phyloP scores from a whole-genome alignment of 768 basidiomycete genomes.

The Hericium rajendrae region DNA sequence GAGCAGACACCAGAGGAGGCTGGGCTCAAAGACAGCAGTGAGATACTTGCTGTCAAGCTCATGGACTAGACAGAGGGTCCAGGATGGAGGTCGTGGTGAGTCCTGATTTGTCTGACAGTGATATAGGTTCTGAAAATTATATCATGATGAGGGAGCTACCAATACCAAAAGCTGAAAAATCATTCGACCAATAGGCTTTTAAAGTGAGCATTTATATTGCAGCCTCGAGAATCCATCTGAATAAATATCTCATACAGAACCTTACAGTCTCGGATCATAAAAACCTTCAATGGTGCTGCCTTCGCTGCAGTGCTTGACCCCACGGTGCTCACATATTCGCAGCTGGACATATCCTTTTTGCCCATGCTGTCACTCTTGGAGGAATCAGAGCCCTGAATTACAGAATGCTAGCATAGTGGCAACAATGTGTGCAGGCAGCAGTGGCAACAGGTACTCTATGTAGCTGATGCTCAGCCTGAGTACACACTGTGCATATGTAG shows the following conservation, averaged over 20 bases:
- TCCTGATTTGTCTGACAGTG: not conserved
- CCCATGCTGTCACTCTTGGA: too few relatives aligned
- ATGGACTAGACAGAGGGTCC: conserved; percentile 79
- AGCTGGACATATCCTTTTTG: too few relatives aligned
- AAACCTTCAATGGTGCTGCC: too few relatives aligned
- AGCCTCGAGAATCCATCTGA: not conserved
- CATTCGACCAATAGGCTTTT: conserved; percentile 66
- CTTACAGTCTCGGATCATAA: conserved; percentile 32
- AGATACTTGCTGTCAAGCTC: conserved; percentile 81
- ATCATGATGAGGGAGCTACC: conserved; percentile 45
- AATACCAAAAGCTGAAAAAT: conserved; percentile 64
- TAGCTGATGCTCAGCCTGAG: too few relatives aligned
- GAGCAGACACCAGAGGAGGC: conserved; percentile 82
- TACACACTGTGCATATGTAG: too few relatives aligned
- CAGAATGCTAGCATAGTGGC: too few relatives aligned
- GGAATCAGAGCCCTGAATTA: too few relatives aligned
- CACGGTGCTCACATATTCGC: too few relatives aligned
- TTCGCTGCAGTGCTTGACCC: too few relatives aligned
- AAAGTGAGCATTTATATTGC: conserved; percentile 42
- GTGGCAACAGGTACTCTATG: too few relatives aligned
- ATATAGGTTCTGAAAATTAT: not conserved
- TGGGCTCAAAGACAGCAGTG: conserved; percentile 81
- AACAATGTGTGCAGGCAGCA: too few relatives aligned
- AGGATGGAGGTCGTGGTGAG: conserved; percentile 50
- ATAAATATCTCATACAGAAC: conserved; percentile 37